Evolutionary conservation across 1,284 basidiomycete genomes (phyloP), one percentile per base, ranked within the genome.

Genomic region (Puccinia polysora): DNA sequence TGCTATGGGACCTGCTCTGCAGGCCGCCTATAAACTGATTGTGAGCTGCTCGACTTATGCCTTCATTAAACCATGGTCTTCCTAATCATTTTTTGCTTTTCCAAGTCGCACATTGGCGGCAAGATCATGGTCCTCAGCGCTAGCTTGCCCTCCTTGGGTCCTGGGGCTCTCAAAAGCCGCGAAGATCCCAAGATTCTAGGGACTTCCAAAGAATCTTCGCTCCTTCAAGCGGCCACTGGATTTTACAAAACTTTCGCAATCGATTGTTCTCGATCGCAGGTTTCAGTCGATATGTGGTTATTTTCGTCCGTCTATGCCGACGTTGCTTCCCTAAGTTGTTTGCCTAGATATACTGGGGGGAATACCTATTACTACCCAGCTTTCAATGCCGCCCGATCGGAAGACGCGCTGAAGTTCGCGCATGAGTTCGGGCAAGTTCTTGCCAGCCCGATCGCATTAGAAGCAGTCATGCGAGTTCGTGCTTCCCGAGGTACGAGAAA

Each of bases 221-320:
- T 97, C 10, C 84, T 97, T 47, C 91, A 92, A 82, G 85, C 93
- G 18, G 90, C 90, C 0, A 90, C 90, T 38, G 86, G 89, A 7
- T 99, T 97, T 83, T 99, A 97, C 85, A 99, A 98, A 84, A 93
- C 91, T 0, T 97, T 98, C 77, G 92, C 96, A 20, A 98, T 98
- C 79, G 95, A 98, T 77, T 98, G 95, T 81, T 97, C 95, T 7
- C 87, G 95, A 76, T 88, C 90, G 8, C 96, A 98, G 81, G 90
- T 99, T 45, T 94, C 94, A 0, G 94, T 99, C 69, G 95, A 98
- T 81, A 97, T 99, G 95, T 98, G 97, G 88, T 84, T 98, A 67
- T 97, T 97, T 82, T 90, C 89, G 74, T 85, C 91, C 15, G 84
- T 85, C 30, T 99, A 98, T 80, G 94, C 95, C 75, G 96, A 99